A percentile compares a stretch with the other conserved stretches of the same genome.
Conservation (phyloP, 169 alveolate genomes). For the Besnoitia besnoiti region DNA sequence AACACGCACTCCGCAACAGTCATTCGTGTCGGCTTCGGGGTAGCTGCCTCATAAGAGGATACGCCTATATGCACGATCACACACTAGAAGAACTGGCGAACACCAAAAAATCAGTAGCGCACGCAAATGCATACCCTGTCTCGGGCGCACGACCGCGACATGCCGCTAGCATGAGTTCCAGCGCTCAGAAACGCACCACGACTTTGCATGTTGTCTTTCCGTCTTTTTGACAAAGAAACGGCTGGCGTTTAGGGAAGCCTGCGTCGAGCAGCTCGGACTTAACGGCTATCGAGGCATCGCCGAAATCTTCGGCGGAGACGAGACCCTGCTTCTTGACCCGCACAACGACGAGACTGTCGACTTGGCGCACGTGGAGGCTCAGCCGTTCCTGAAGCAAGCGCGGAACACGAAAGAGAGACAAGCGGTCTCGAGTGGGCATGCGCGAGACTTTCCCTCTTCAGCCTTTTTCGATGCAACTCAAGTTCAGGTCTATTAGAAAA, state of each 20-base stretch:
- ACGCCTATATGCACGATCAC: not conserved
- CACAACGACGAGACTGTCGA: constrained; percentile 5
- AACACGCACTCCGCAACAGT: not conserved
- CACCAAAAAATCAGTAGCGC: not conserved
- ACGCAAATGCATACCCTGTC: too few species aligned
- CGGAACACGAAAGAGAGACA: not conserved
- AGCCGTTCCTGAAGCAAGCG: constrained; percentile 60
- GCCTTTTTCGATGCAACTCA: too few species aligned
- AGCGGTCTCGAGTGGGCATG: not conserved
- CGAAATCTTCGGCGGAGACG: constrained; percentile 27
- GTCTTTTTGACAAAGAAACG: constrained; percentile 31
- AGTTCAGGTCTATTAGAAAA: too few species aligned
- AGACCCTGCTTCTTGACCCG: constrained; percentile 44
- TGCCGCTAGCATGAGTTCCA: not conserved
- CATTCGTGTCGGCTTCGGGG: too few species aligned
- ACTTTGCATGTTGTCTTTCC: constrained; percentile 30
- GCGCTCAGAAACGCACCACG: not conserved
- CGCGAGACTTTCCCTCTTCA: too few species aligned
- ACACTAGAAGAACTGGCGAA: not conserved
- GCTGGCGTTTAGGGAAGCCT: constrained; percentile 49
- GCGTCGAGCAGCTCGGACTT: constrained; percentile 44
- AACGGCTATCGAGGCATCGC: not conserved
- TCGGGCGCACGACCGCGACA: not conserved
- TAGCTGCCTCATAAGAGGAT: not conserved
- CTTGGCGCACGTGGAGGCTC: constrained; percentile 57